Conservation (phyloP, 768 basidiomycete genomes). For the Tulasnella sp. region DNA sequence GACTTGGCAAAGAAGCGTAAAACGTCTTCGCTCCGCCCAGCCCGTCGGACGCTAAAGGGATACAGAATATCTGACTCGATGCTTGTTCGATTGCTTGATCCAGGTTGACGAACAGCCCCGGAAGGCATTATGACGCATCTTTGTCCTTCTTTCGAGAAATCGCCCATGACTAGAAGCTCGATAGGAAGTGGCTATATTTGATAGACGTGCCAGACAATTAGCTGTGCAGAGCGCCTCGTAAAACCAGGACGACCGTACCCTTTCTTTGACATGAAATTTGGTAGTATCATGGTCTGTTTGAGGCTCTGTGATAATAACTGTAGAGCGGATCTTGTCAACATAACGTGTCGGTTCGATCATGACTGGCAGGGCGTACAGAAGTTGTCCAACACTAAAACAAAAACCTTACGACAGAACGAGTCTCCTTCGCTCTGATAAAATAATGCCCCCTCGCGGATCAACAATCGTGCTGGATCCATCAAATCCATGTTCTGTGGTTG, state of each 20-base stretch:
- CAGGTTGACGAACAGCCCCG: conserved; percentile 37
- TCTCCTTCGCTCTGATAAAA: conserved; percentile 81
- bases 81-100: no score
- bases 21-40: conserved; percentile 74
- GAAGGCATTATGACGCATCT: conserved; percentile 63
- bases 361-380: conserved; percentile 50
- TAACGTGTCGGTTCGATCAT: neutral
- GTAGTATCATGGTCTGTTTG: conserved; percentile 65
- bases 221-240: neutral
- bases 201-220: neutral
- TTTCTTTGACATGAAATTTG: conserved; percentile 69
- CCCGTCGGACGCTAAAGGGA: conserved; percentile 83
- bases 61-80: conserved; percentile 46
- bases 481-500: conserved; percentile 88
- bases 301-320: conserved; percentile 83
- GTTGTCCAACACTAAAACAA: conserved; percentile 88
- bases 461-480: conserved; percentile 64
- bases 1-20: conserved; percentile 85
- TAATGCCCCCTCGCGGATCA: conserved; percentile 75
- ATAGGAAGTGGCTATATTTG: conserved; percentile 79
- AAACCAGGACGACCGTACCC: conserved; percentile 39
- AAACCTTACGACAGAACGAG: conserved; percentile 82
- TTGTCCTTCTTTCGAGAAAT: conserved; percentile 68
- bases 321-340: neutral
- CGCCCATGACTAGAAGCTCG: conserved; percentile 75